Conservation (phyloP, 176 grass and related monocot species). For the Neostapfia colusana region DNA sequence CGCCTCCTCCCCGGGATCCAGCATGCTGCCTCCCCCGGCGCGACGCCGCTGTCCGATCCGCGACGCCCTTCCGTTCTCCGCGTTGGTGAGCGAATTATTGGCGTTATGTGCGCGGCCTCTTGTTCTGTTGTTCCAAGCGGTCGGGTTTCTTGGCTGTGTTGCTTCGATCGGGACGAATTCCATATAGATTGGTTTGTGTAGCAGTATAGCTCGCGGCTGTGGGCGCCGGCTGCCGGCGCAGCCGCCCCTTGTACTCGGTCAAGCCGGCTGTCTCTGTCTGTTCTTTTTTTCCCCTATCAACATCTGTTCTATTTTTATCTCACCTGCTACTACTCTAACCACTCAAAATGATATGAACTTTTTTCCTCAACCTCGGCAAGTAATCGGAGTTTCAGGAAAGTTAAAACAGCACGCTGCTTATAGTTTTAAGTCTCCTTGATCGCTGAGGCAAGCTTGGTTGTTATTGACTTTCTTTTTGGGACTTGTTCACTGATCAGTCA, state of each 20-base stretch:
- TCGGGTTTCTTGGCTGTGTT: not conserved
- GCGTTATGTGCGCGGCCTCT: not conserved
- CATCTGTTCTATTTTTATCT: not conserved
- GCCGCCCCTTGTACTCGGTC: not conserved
- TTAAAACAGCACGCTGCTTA: not conserved
- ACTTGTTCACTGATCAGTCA: not conserved
- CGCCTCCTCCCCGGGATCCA: slow-evolving; percentile 26
- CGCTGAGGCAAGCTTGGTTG: not conserved
- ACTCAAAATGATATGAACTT: not conserved
- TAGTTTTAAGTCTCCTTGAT: slow-evolving; percentile 2
- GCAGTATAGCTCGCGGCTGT: slow-evolving; percentile 1
- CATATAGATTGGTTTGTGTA: not conserved
- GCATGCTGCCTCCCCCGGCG: no score
- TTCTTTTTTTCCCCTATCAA: not conserved
- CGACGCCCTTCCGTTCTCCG: not conserved
- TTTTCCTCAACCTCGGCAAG: not conserved
- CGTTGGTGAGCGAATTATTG: slow-evolving; percentile 11
- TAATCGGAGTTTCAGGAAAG: not conserved
- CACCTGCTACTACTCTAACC: not conserved
- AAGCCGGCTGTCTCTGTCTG: not conserved
- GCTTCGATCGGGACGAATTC: not conserved
- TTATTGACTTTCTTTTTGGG: not conserved
- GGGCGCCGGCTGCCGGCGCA: slow-evolving; percentile 27
- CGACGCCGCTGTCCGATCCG: not conserved
- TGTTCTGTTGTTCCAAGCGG: not conserved